Conservation (phyloP, 306 rosid species). For the Cicer yamashitae region DNA sequence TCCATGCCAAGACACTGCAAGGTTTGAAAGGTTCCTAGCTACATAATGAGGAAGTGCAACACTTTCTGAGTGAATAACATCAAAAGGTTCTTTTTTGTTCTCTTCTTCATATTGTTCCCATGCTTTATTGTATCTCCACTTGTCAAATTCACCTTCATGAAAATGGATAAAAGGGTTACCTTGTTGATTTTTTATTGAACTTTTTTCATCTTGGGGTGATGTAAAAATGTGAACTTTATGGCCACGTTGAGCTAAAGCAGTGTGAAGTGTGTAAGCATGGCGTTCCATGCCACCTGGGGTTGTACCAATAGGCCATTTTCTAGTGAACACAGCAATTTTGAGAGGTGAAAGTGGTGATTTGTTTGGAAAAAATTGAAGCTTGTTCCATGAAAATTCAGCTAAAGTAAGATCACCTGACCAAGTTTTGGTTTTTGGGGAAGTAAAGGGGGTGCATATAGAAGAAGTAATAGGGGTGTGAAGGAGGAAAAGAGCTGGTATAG, state of each 20-base stretch:
- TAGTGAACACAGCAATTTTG: conserved; percentile 79
- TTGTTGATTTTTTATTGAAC: conserved; percentile 42
- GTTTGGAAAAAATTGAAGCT: conserved; percentile 52
- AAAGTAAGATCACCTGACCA: conserved; percentile 73
- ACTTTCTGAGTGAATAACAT: conserved; percentile 84
- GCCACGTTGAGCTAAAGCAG: conserved; percentile 74
- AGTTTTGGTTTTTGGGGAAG: conserved; percentile 43
- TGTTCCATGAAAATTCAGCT: conserved; percentile 78
- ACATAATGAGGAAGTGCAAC: conserved; percentile 77
- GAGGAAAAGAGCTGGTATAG: conserved; percentile 60
- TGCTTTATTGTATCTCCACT: conserved; percentile 85
- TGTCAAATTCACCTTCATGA: conserved; percentile 81
- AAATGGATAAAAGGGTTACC: conserved; percentile 65
- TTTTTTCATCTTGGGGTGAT: conserved; percentile 48
- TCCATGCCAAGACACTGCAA: conserved; percentile 88
- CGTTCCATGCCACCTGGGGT: conserved; percentile 95
- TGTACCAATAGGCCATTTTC: conserved; percentile 83
- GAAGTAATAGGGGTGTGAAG: conserved; percentile 64
- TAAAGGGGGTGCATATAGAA: conserved; percentile 62
- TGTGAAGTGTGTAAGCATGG: conserved; percentile 84
- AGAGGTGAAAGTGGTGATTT: conserved; percentile 52
- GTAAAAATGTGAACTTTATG: conserved; percentile 85
- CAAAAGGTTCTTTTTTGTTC: conserved; percentile 54
- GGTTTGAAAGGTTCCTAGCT: conserved; percentile 64
- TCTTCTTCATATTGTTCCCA: conserved; percentile 76